Evolutionary conservation across 495 filamentous ascomycete species (phyloP).

Genomic region (Lophiostoma macrostomum): DNA sequence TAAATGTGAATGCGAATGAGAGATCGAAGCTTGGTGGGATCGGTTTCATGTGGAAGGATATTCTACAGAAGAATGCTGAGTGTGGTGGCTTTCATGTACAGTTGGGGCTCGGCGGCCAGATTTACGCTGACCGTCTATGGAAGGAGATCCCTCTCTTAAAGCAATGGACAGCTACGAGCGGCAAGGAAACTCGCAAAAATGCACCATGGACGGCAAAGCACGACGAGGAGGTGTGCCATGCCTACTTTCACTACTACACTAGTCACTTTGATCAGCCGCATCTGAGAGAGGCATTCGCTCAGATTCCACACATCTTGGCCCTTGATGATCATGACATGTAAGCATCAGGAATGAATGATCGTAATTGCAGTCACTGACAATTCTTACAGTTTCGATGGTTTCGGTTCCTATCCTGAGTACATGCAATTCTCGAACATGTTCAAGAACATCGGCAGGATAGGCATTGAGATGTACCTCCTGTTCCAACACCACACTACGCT

Average conservation of each 20-base stretch:
- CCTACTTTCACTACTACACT: conserved; percentile 98
- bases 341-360: conserved; percentile 42
- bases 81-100: conserved; percentile 94
- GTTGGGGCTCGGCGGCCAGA: conserved; percentile 87
- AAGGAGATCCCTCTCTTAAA: conserved; percentile 88
- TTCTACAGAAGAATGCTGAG: conserved; percentile 94
- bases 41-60: conserved; percentile 98
- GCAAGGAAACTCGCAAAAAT: conserved; percentile 87
- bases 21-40: conserved; percentile 79
- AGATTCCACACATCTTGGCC: conserved; percentile 90
- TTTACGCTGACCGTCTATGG: conserved; percentile 95
- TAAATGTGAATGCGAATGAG: conserved; percentile 81
- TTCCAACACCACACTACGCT: conserved; percentile 98
- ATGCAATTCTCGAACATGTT: conserved; percentile 98
- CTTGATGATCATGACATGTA: conserved; percentile 98
- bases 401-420: conserved; percentile 93
- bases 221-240: conserved; percentile 91
- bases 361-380: not conserved
- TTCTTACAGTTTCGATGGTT: conserved; percentile 84
- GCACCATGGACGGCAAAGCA: conserved; percentile 87
- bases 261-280: conserved; percentile 96
- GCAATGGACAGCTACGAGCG: conserved; percentile 88
- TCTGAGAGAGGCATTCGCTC: conserved; percentile 89
- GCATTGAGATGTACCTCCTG: conserved; percentile 98
- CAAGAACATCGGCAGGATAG: conserved; percentile 95